A percentile compares a stretch with the other conserved stretches of the same genome.
phyloP scores from a whole-genome alignment of 1,139 yeast species.

The Kodamaea anthophila region DNA sequence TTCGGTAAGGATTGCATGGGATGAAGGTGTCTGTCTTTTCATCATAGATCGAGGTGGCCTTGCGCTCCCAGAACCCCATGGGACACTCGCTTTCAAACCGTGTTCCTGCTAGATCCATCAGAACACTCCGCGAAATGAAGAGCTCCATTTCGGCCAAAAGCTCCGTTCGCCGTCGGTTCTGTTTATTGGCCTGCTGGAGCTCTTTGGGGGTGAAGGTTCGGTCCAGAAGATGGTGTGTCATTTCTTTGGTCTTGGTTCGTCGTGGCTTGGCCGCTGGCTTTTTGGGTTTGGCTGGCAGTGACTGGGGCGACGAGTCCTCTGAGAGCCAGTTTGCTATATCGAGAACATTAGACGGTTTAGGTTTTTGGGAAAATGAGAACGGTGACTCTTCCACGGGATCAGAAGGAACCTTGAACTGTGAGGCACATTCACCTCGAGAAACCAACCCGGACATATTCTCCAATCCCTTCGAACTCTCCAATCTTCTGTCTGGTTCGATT shows the following conservation, averaged over 20 bases:
- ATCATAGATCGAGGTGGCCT: slow-evolving; percentile 37
- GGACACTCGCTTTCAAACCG: slow-evolving; percentile 20
- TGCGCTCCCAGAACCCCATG: slow-evolving; percentile 31
- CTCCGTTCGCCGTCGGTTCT: slow-evolving; percentile 43
- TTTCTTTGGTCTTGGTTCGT: slow-evolving; percentile 1
- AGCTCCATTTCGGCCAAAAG: slow-evolving; percentile 40
- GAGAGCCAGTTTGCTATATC: slow-evolving; percentile 23
- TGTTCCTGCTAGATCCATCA: slow-evolving; percentile 23
- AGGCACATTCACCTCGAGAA: no score
- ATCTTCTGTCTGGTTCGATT: no score
- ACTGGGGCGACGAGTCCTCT: slow-evolving; percentile 4
- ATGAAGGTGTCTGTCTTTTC: slow-evolving; percentile 42
- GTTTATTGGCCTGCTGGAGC: slow-evolving; percentile 46
- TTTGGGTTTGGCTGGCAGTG: slow-evolving; percentile 1
- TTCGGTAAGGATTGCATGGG: slow-evolving; percentile 39
- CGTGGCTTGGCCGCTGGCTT: slow-evolving; percentile 2
- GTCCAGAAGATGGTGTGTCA: slow-evolving; percentile 6
- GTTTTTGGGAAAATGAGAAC: slow-evolving; percentile 9
- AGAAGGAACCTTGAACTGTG: slow-evolving; percentile 2
- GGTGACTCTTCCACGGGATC: slow-evolving; percentile 12
- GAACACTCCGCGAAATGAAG: slow-evolving; percentile 10
- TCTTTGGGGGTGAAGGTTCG: slow-evolving; percentile 20
- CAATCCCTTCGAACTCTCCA: not conserved
- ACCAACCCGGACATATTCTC: no score
- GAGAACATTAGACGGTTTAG: slow-evolving; percentile 7